phyloP scores from a whole-genome alignment of 306 rosid genomes.

The Oxytropis ochrocephala region DNA sequence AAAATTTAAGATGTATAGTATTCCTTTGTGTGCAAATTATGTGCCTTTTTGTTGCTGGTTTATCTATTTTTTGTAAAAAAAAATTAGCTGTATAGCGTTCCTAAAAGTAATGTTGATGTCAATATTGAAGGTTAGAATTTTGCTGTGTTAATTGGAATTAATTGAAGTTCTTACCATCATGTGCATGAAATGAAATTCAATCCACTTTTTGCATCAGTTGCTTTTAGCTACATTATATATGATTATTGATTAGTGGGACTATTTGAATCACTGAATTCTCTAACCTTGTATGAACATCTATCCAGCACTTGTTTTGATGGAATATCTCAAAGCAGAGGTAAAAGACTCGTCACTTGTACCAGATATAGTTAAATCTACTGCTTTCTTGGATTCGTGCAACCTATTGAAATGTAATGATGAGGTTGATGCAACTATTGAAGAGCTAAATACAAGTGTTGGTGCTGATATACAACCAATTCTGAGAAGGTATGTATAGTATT shows the following conservation, averaged over 20 bases:
- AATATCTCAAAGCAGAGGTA: constrained; percentile 37
- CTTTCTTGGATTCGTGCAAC: constrained; percentile 41
- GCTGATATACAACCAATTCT: constrained; percentile 8
- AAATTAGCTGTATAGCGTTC: too few relatives aligned
- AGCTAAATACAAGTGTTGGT: constrained; percentile 38
- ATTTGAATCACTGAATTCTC: constrained; percentile 1
- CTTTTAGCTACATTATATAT: not conserved
- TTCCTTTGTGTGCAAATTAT: not conserved
- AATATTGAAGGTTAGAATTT: not conserved
- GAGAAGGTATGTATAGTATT: constrained; percentile 18
- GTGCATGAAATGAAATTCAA: not conserved
- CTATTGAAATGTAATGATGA: constrained; percentile 36
- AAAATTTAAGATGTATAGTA: not conserved
- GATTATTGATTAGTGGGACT: not conserved
- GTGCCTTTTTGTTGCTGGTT: not conserved
- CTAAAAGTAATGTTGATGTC: not conserved
- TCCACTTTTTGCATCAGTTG: not conserved
- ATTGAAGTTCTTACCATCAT: not conserved
- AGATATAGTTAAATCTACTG: constrained; percentile 18
- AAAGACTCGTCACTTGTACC: constrained; percentile 31
- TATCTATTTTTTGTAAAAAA: too few relatives aligned
- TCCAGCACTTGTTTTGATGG: constrained; percentile 61
- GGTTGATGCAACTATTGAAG: constrained; percentile 34
- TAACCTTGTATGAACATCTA: not conserved
- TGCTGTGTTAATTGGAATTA: not conserved